Conservation (phyloP, 257 asterid genomes). For the Solanum paucissectum region DNA sequence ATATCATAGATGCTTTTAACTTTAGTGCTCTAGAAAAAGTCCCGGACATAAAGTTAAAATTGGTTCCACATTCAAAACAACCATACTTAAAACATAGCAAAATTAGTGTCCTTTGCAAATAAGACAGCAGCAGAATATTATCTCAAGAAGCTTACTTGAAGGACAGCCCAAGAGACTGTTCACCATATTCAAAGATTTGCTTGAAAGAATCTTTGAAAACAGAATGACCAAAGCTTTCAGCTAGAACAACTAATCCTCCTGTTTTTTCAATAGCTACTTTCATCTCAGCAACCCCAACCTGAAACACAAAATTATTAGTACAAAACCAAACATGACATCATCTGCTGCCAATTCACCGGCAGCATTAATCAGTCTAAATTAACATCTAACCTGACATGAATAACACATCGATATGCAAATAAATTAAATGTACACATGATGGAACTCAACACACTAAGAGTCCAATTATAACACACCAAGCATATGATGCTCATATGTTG, state of each 20-base stretch:
- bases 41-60: background rate
- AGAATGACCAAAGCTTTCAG: slow-evolving; percentile 98
- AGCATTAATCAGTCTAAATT: background rate
- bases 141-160: slow-evolving; percentile 62
- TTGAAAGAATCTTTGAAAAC: slow-evolving; percentile 93
- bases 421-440: background rate
- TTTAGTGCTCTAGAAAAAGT: background rate
- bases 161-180: slow-evolving; percentile 88
- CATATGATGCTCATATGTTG: background rate
- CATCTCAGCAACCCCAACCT: slow-evolving; percentile 99
- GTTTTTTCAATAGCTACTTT: slow-evolving; percentile 93
- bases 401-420: background rate
- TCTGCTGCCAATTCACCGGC: background rate
- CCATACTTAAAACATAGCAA: background rate
- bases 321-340: background rate
- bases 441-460: background rate
- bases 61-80: background rate
- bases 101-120: background rate
- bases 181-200: slow-evolving; percentile 76
- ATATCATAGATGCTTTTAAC: background rate
- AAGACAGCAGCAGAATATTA: background rate
- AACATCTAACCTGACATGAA: background rate
- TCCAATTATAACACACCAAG: background rate
- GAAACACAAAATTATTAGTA: slow-evolving; percentile 7
- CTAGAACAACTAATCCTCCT: slow-evolving; percentile 87